Base-by-base conservation (phyloP, 2,329 filamentous ascomycete genomes). In the Tolypocladium paradoxum region DNA sequence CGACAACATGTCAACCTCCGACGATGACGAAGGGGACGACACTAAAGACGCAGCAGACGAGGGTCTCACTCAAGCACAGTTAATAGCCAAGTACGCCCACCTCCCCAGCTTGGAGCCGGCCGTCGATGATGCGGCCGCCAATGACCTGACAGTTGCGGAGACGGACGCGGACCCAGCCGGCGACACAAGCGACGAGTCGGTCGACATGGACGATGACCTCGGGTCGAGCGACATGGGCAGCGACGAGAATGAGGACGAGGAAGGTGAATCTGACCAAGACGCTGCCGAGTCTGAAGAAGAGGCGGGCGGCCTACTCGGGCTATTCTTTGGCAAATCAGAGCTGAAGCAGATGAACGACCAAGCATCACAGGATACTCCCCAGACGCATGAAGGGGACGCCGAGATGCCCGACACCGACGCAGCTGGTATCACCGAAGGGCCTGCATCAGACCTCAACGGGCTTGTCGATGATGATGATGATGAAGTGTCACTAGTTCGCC, bases 151-250 rank as follows among this genome's bases (percentile, higher is more conserved):
- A 38, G 60, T 38, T 9, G 56, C 54, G 27, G 61, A 54, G 1
- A 62, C 60, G 2, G 64, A 62, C 34, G 60, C 58, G 29, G 56
- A 50, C 50, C 20, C 66, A 6, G 60, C 67, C 43, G 72, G 74
- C 45, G 80, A 82, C 9, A 82, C 76, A 4, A 80, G 76, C 45
- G 83, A 86, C 57, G 82, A 85, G 62, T 85, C 83, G 2, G 71
- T 85, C 24, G 81, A 84, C 60, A 86, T 86, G 82, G 82, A 85
- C 57, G 82, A 85, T 55, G 82, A 85, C 53, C 68, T 83, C 58
- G 81, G 79, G 3, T 82, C 81, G 3, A 80, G 76, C 31, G 80
- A 84, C 46, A 72, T 73, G 63, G 68, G 57, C 8, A 63, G 59
- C 50, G 72, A 71, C 18, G 72, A 75, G 18, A 54, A 58, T 8